Percentiles rank a stretch among this genome's conserved stretches.
These are phyloP conservation scores for Candida sp. DNA, from an alignment of 1,139 yeast species.

Conservation along the genomic window DNA sequence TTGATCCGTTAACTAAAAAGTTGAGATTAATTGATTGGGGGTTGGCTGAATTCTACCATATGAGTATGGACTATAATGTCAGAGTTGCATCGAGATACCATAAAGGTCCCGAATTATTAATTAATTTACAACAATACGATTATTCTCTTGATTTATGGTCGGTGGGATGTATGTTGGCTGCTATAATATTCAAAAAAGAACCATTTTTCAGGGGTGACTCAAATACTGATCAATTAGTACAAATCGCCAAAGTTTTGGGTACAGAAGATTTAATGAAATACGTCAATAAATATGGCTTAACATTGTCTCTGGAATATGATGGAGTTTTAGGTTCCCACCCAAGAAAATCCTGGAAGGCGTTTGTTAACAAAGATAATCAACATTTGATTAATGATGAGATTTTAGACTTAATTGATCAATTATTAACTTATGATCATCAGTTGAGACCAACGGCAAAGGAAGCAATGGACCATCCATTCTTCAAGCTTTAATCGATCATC, in stretches of 20 bases:
- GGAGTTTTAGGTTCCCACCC: conserved; percentile 63
- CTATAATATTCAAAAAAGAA: conserved; percentile 71
- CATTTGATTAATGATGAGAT: conserved; percentile 60
- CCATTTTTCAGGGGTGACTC: conserved; percentile 80
- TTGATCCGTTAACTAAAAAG: conserved; percentile 61
- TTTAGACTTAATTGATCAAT: conserved; percentile 61
- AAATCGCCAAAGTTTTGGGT: conserved; percentile 74
- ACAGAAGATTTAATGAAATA: conserved; percentile 64
- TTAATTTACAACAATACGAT: conserved; percentile 72
- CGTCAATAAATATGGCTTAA: conserved; percentile 57
- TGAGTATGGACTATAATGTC: conserved; percentile 76
- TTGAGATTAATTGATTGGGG: conserved; percentile 83
- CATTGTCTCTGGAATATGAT: conserved; percentile 64
- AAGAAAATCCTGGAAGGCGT: conserved; percentile 65
- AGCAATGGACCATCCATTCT: conserved; percentile 65
- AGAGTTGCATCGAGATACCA: conserved; percentile 80
- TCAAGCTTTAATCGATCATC: conserved; percentile 17
- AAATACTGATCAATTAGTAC: conserved; percentile 76
- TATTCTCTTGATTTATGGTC: conserved; percentile 81
- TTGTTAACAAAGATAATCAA: conserved; percentile 49
- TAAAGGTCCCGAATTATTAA: conserved; percentile 77
- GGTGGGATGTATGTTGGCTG: conserved; percentile 78
- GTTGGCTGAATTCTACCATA: conserved; percentile 76
- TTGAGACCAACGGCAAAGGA: conserved; percentile 73
- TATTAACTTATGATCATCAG: conserved; percentile 70